Evolutionary conservation across 2,329 filamentous ascomycete species (phyloP), one percentile per base, ranked within the genome.

Genomic region (Diplodia sapinea): DNA sequence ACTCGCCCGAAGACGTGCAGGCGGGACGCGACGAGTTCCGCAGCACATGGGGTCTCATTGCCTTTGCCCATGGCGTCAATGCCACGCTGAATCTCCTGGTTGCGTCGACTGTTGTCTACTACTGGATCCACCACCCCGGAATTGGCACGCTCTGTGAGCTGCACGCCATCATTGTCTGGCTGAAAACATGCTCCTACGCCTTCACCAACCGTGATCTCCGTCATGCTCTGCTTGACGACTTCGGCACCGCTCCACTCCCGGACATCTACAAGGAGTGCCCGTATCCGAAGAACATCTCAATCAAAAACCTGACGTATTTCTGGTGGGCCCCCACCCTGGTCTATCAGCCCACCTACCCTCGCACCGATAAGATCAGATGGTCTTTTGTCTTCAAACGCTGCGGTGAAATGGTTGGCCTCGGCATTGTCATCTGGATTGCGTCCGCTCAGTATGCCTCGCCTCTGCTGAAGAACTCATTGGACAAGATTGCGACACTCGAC

Each of bases 281-380:
- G 0, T 99, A 99, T 77, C 95, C 95, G 0, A 81, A 87, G 57
- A 99, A 98, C 78, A 92, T 99, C 78, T 96, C 93, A 3, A 85
- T 97, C 72, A 81, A 85, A 62, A 99, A 98, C 76, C 83, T 99
- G 31, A 88, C 87, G 68, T 99, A 98, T 81, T 99, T 99, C 79
- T 98, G 95, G 94, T 94, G 94, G 89, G 95, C 94, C 0, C 95
- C 95, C 0, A 99, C 95, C 0, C 85, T 99, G 64, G 91, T 98
- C 54, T 99, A 99, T 78, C 95, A 99, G 81, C 95, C 95, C 1
- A 93, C 95, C 15, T 99, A 99, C 78, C 95, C 95, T 23, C 91
- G 94, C 52, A 93, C 92, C 6, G 83, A 88, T 9, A 87, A 85
- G 67, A 92, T 97, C 72, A 87, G 95, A 70, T 97, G 94, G 93